Conservation (phyloP, 495 filamentous ascomycete species). For the Xylaria cubensis region DNA sequence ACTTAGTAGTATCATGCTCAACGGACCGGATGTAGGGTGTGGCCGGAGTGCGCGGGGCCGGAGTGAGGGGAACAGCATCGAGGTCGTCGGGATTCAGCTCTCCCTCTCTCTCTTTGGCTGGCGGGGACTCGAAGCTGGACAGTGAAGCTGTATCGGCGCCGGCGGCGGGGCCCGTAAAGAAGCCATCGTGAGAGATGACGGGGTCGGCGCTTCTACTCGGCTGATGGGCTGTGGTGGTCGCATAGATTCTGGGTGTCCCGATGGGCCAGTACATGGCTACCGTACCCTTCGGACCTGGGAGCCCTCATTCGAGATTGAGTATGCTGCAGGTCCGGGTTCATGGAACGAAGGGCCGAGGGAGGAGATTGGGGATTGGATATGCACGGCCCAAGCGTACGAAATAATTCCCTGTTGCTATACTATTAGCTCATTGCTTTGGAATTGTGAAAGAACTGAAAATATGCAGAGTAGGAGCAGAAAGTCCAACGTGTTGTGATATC, state of each 20-base stretch:
- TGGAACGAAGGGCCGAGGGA: not conserved
- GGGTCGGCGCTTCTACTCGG: constrained; percentile 49
- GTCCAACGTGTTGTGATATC: not conserved
- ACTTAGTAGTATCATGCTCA: constrained; percentile 54
- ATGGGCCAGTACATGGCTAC: constrained; percentile 96
- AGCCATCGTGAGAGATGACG: constrained; percentile 52
- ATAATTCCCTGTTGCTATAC: not conserved
- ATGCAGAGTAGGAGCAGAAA: not conserved
- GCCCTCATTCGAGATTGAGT: constrained; percentile 36
- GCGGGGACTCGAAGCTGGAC: constrained; percentile 34
- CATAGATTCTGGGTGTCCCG: constrained; percentile 88
- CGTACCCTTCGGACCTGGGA: constrained; percentile 33
- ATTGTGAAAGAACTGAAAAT: not conserved
- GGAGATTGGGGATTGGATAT: not conserved
- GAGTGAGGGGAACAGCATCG: constrained; percentile 43
- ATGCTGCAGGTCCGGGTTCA: constrained; percentile 19
- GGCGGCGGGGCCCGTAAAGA: constrained; percentile 38
- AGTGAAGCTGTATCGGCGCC: constrained; percentile 47
- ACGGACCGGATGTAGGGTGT: constrained; percentile 61
- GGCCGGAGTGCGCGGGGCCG: constrained; percentile 50
- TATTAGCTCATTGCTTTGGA: constrained; percentile 17
- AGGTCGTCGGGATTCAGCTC: constrained; percentile 35
- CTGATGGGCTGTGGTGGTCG: constrained; percentile 66
- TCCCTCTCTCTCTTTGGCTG: constrained; percentile 38
- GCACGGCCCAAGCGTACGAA: not conserved